Evolutionary conservation across 2,329 filamentous ascomycete species (phyloP).

Genomic region (Raffaelea deltoideospora): DNA sequence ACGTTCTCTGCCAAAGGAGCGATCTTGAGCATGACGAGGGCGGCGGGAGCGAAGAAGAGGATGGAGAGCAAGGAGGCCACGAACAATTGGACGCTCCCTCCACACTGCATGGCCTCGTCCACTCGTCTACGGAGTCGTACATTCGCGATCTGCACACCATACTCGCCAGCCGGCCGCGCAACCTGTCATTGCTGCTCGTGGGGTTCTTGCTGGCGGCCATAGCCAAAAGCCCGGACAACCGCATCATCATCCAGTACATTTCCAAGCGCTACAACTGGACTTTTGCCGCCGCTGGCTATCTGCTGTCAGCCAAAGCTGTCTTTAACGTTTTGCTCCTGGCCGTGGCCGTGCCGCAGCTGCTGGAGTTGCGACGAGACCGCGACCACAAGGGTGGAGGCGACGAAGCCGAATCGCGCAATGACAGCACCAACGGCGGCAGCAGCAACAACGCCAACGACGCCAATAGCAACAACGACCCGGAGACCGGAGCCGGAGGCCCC

Average conservation of each 20-base stretch:
- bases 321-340: constrained; percentile 30
- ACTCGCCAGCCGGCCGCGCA: constrained; percentile 22
- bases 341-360: constrained; percentile 22
- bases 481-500: too few relatives aligned
- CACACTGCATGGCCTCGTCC: background rate
- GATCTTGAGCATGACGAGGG: too few relatives aligned
- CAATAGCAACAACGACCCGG: too few relatives aligned
- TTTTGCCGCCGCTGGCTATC: constrained; percentile 30
- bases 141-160: constrained; percentile 16
- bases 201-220: constrained; percentile 32
- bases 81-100: too few relatives aligned
- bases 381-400: too few relatives aligned
- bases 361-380: too few relatives aligned
- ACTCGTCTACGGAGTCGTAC: constrained; percentile 13
- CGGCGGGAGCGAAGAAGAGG: too few relatives aligned
- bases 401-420: too few relatives aligned
- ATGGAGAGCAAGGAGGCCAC: too few relatives aligned
- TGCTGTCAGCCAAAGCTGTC: constrained; percentile 30
- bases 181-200: constrained; percentile 25
- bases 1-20: too few relatives aligned
- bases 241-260: constrained; percentile 33
- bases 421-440: too few relatives aligned
- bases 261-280: constrained; percentile 31
- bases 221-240: constrained; percentile 35
- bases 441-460: too few relatives aligned